Evolutionary conservation across 2,329 filamentous ascomycete species (phyloP).

Genomic region (Chaetomium sp.): DNA sequence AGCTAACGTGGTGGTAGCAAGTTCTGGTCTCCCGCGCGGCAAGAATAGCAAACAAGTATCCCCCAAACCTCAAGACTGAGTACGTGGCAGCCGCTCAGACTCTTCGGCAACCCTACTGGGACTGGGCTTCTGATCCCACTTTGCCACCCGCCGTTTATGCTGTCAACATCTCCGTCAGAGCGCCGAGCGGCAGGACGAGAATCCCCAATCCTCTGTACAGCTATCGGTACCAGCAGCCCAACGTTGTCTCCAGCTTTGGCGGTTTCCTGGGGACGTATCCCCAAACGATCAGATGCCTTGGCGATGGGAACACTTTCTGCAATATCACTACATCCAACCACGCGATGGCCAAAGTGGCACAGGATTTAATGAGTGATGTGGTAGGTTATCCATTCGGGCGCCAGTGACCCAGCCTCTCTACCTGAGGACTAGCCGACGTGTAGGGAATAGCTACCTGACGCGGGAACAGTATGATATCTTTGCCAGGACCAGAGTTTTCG

Average conservation of each 20-base stretch:
- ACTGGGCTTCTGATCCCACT: conserved; percentile 41
- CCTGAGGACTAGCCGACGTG: neutral
- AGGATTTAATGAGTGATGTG: conserved; percentile 21
- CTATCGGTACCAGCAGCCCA: conserved; percentile 41
- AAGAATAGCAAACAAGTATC: conserved; percentile 41
- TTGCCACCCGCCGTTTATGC: conserved; percentile 38
- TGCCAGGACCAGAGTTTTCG: conserved; percentile 30
- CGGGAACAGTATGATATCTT: conserved; percentile 37
- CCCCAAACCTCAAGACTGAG: conserved; percentile 25
- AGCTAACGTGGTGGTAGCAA: conserved; percentile 37
- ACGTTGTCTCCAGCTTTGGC: conserved; percentile 23
- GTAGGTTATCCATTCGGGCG: conserved; percentile 12
- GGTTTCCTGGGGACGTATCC: conserved; percentile 26
- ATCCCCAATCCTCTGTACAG: conserved; percentile 46
- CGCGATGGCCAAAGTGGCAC: conserved; percentile 11
- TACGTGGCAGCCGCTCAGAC: conserved; percentile 41
- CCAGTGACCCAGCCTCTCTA: neutral
- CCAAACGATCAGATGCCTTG: conserved; percentile 36
- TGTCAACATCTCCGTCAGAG: conserved; percentile 16
- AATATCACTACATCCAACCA: conserved; percentile 28
- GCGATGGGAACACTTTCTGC: conserved; percentile 26
- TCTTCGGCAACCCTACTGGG: conserved; percentile 35
- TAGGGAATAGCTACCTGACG: conserved; percentile 2
- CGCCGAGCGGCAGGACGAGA: conserved; percentile 19
- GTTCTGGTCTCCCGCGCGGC: conserved; percentile 41